Base-by-base conservation (phyloP, 2,329 filamentous ascomycete species). In the Fonsecaea erecta region DNA sequence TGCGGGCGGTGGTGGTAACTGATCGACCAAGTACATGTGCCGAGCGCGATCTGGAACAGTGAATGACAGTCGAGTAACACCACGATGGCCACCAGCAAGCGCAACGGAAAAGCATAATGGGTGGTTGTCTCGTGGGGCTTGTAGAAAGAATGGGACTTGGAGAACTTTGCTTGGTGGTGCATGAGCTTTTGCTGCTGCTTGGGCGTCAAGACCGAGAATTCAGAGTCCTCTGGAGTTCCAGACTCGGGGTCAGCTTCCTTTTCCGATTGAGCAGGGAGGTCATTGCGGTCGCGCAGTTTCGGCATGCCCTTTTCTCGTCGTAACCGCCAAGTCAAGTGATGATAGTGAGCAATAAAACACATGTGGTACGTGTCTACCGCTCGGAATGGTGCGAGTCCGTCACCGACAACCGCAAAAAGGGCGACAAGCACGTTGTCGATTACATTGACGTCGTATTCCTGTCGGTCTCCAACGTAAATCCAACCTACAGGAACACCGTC, bases 361-460 rank as follows among this genome's bases (percentile, higher is more conserved):
- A 95, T 93, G 76, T 95, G 92, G 75, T 96, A 96, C 0, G 92
- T 95, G 74, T 96, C 92, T 6, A 94, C 82, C 3, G 85, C 85
- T 35, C 92, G 87, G 75, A 94, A 96, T 0, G 92, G 89, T 0
- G 86, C 87, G 34, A 91, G 78, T 1, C 88, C 88, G 70, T 90
- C 88, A 54, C 89, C 89, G 74, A 91, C 87, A 66, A 91, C 78
- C 59, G 85, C 88, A 69, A 91, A 91, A 6, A 91, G 81, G 11
- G 87, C 89, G 6, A 91, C 89, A 14, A 91, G 81, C 30, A 90
- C 82, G 70, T 88, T 88, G 77, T 91, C 89, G 69, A 91, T 90
- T 55, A 91, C 77, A 66, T 91, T 87, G 71, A 90, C 86, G 40
- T 85, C 76, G 68, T 91, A 94, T 2, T 86, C 79, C 74, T 94